Base-by-base conservation (phyloP, 2,329 filamentous ascomycete species). In the Fusarium proliferatum region DNA sequence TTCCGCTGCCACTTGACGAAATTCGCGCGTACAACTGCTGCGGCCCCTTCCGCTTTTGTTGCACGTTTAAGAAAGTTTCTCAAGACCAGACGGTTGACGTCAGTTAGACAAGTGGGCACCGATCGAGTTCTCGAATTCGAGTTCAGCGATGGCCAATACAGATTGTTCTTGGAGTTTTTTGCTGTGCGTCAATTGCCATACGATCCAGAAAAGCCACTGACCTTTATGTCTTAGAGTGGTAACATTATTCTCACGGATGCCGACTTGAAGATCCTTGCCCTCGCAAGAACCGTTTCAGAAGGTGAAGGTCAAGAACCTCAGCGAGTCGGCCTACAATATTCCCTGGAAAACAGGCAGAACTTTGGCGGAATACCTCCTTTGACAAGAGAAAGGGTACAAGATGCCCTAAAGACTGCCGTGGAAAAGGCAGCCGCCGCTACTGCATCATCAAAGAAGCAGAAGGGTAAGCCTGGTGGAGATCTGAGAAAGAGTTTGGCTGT, bases 1-100 rank as follows among this genome's bases (percentile, higher is more conserved):
- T 99, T 99, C 83, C 94, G 96, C 80, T 97, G 94, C 82, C 96
- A 99, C 81, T 87, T 98, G 66, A 98, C 96, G 38, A 91, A 93
- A 77, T 99, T 97, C 85, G 91, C 93, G 34, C 93, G 96, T 74
- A 93, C 95, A 2, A 96, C 96, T 2, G 94, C 95, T 9, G 89
- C 93, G 23, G 91, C 92, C 1, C 96, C 96, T 5, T 97, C 95
- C 11, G 87, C 88, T 48, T 99, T 99, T 81, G 94, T 98, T 52
- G 89, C 92, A 53, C 90, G 94, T 65, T 85, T 99, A 65, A 92
- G 96, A 75, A 98, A 97, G 84, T 93, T 90, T 78, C 88, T 99
- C 59, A 96, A 96, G 82, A 97, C 95, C 15, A 88, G 96, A 70
- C 87, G 96, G 64, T 89, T 97, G 64, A 97, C 96, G 0, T 87